phyloP scores from a whole-genome alignment of 176 grass and related monocot species.

The Carex pumila region DNA sequence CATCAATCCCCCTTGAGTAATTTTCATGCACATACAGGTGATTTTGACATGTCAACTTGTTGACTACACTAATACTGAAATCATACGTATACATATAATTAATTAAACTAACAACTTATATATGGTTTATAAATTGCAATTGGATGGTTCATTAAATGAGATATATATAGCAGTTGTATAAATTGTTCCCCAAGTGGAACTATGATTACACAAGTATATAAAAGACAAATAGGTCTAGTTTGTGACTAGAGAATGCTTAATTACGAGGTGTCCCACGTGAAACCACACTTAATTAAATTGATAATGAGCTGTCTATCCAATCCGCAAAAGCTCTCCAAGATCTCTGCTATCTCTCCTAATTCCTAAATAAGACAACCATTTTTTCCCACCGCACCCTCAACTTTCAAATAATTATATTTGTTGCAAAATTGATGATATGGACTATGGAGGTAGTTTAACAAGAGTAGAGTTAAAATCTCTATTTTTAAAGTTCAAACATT shows the following conservation, averaged over 20 bases:
- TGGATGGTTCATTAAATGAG: not conserved
- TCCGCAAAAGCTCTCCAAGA: not conserved
- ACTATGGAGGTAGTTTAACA: too few species aligned
- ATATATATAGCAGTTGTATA: not conserved
- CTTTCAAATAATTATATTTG: not conserved
- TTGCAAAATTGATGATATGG: not conserved
- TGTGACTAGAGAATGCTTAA: constrained; percentile 7
- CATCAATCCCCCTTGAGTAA: not conserved
- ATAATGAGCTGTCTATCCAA: constrained; percentile 9
- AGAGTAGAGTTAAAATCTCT: too few species aligned
- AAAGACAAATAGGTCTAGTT: not conserved
- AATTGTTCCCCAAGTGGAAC: not conserved
- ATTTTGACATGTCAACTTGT: constrained; percentile 1
- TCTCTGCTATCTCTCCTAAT: not conserved
- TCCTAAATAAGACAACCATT: not conserved
- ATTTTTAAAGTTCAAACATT: too few species aligned
- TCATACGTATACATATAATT: not conserved
- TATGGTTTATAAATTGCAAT: not conserved
- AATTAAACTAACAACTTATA: not conserved
- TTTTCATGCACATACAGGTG: not conserved
- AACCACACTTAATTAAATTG: not conserved
- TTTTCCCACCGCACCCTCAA: not conserved
- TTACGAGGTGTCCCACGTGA: constrained; percentile 14
- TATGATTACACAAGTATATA: not conserved
- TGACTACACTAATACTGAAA: not conserved